Percentiles rank a stretch among this genome's conserved stretches.
phyloP scores from a whole-genome alignment of 768 basidiomycete genomes.

The Trametes villosa region DNA sequence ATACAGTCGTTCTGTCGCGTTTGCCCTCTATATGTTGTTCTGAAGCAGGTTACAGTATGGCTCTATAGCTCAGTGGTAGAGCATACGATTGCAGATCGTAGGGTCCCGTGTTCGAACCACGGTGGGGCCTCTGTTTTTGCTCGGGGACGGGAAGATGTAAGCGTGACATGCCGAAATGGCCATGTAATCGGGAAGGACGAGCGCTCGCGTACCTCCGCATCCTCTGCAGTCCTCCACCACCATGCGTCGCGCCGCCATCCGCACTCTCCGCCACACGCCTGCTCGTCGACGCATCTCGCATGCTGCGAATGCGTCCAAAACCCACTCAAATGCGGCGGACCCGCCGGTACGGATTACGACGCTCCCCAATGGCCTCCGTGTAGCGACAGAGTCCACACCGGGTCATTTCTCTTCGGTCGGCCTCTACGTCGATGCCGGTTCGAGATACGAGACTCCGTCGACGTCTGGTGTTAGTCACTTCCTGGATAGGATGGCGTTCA shows the following conservation, averaged over 20 bases:
- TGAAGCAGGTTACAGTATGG: neutral
- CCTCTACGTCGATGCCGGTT: conserved; percentile 92
- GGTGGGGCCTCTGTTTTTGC: conserved; percentile 45
- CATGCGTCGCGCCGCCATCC: conserved; percentile 30
- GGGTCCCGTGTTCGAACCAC: conserved; percentile 62
- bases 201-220: neutral
- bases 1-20: too few relatives aligned
- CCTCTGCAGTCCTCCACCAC: conserved; percentile 16
- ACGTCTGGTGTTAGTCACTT: conserved; percentile 89
- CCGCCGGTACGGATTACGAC: conserved; percentile 72
- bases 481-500: conserved; percentile 94
- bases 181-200: neutral
- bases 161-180: neutral
- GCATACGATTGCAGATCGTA: conserved; percentile 64
- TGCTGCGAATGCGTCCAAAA: neutral
- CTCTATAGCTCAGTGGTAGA: conserved; percentile 54
- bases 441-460: conserved; percentile 78
- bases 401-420: conserved; percentile 95
- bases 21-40: too few relatives aligned
- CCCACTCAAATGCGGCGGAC: neutral
- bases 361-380: conserved; percentile 87
- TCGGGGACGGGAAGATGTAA: too few relatives aligned
- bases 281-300: conserved; percentile 1
- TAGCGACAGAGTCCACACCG: conserved; percentile 88
- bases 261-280: conserved; percentile 9